Evolutionary conservation across 2,329 filamentous ascomycete genomes (phyloP), one percentile per base, ranked within the genome.

Genomic region (Ophiostoma piceae): DNA sequence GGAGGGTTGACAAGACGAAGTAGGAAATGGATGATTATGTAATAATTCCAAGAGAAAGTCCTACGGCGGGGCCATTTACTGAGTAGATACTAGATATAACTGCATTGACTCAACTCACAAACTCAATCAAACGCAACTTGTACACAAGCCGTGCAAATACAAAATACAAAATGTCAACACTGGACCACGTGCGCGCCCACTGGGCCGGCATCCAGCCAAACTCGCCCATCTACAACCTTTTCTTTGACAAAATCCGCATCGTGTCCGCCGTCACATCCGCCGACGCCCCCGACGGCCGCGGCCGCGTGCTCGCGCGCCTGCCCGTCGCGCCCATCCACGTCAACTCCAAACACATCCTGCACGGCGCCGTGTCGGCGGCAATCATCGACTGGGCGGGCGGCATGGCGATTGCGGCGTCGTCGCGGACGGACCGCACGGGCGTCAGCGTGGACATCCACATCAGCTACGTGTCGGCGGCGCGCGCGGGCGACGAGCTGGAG

Each of bases 361-460:
- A 93, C 79, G 90, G 90, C 73, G 87, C 88, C 67, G 90, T 91
- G 3, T 88, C 87, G 37, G 90, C 89, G 0, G 86, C 90, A 0
- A 83, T 93, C 26, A 84, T 91, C 66, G 90, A 93, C 80, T 92
- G 89, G 85, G 84, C 86, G 6, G 91, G 90, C 57, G 90, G 90
- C 41, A 83, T 92, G 79, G 89, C 89, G 29, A 89, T 93, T 74
- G 87, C 88, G 3, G 84, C 86, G 0, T 84, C 86, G 0, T 89
- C 91, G 73, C 78, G 88, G 71, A 79, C 83, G 35, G 82, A 84
- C 39, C 84, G 83, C 75, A 90, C 88, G 3, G 90, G 90, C 66
- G 90, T 91, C 43, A 90, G 87, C 73, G 84, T 89, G 47, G 90
- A 93, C 77, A 92, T 93, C 76, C 90, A 92, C 78, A 84, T 92